Conservation (phyloP, 83 land plant species). For the Thuja plicata region DNA sequence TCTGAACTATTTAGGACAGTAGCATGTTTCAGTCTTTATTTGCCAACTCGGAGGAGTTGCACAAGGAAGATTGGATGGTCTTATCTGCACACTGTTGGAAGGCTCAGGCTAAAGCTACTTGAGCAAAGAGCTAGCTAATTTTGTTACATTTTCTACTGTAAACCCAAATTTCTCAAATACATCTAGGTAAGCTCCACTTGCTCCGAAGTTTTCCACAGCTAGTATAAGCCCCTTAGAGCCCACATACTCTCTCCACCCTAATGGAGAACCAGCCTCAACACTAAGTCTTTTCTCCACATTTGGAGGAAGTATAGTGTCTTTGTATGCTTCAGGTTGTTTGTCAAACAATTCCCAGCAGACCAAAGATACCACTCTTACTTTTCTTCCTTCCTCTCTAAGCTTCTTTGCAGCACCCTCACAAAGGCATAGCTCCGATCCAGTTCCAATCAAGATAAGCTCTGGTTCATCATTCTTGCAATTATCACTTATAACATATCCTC, state of each 20-base stretch:
- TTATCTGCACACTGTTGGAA: background rate
- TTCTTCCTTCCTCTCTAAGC: constrained; percentile 49
- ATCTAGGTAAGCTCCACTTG: constrained; percentile 66
- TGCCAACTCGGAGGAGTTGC: too few species aligned
- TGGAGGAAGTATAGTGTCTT: constrained; percentile 49
- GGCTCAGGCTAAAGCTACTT: background rate
- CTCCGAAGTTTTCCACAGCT: constrained; percentile 60
- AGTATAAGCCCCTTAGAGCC: constrained; percentile 46
- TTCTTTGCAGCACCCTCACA: constrained; percentile 56
- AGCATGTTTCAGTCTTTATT: too few species aligned
- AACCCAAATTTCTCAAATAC: constrained; percentile 73
- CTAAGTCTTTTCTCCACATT: constrained; percentile 47
- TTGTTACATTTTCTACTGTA: constrained; percentile 48
- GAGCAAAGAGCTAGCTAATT: constrained; percentile 27
- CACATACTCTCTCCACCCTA: constrained; percentile 77
- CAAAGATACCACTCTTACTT: constrained; percentile 70
- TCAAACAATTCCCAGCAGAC: constrained; percentile 80
- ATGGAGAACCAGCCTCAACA: constrained; percentile 75
- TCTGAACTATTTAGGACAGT: too few species aligned
- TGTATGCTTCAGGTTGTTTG: constrained; percentile 48
- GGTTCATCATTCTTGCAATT: constrained; percentile 44
- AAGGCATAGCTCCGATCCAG: constrained; percentile 69
- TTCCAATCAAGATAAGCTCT: constrained; percentile 70
- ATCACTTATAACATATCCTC: constrained; percentile 74
- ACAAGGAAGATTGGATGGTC: too few species aligned